Evolutionary conservation across 2,329 filamentous ascomycete genomes (phyloP).

Genomic region (Fusarium torulosum): DNA sequence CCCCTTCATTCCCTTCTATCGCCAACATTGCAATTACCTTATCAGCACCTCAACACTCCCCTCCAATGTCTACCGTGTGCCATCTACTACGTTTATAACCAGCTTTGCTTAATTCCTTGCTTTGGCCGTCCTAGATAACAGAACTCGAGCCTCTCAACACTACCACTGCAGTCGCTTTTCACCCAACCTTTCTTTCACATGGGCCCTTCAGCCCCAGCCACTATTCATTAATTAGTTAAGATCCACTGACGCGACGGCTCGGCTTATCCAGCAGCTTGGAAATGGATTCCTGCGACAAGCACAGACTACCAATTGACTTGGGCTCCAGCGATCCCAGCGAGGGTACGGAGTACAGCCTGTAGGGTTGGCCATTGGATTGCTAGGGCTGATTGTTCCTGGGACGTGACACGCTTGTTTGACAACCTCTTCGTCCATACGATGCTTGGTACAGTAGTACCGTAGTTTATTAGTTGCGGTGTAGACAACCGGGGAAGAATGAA

Average conservation of each 20-base stretch:
- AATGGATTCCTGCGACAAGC: conserved; percentile 39
- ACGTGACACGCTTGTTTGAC: conserved; percentile 12
- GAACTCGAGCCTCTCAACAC: conserved; percentile 6
- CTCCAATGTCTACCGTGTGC: conserved; percentile 16
- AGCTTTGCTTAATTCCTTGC: conserved; percentile 13
- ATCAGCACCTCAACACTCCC: conserved; percentile 35
- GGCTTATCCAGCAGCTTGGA: conserved; percentile 39
- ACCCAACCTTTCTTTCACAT: conserved; percentile 37
- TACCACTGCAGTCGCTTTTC: conserved; percentile 30
- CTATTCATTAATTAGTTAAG: conserved; percentile 30
- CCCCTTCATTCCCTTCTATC: conserved; percentile 23
- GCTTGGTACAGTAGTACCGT: not conserved
- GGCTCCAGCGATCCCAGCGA: not conserved
- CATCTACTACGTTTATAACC: not conserved
- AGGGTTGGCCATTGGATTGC: not conserved
- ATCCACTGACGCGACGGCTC: conserved; percentile 36
- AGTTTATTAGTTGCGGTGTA: conserved; percentile 38
- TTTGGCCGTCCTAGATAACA: conserved; percentile 19
- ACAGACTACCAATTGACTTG: conserved; percentile 30
- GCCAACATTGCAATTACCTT: conserved; percentile 6
- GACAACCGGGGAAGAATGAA: conserved; percentile 22
- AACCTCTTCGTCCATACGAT: conserved; percentile 19
- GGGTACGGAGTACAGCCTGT: not conserved
- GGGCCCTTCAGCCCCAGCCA: conserved; percentile 21
- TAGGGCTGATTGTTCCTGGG: conserved; percentile 21